Conservation (phyloP, 345 rosid species). For the Hirschfeldia incana region DNA sequence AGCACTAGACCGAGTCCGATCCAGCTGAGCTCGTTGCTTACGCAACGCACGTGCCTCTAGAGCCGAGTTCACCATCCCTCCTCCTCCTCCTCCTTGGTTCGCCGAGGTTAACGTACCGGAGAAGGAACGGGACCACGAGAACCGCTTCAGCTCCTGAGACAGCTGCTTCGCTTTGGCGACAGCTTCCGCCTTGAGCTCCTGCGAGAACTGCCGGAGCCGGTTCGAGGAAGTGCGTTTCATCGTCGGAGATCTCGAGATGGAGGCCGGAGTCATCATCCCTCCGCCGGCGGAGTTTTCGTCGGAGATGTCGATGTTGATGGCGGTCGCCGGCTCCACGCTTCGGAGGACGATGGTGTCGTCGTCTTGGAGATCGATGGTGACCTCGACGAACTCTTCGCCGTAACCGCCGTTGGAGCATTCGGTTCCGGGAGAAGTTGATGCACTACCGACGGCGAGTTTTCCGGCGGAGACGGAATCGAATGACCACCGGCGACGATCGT, state of each 20-base stretch:
- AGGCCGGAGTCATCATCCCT: constrained; percentile 41
- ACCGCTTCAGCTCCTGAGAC: constrained; percentile 73
- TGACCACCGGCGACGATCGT: constrained; percentile 92
- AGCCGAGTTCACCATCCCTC: constrained; percentile 60
- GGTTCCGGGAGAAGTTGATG: constrained; percentile 56
- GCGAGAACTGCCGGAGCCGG: constrained; percentile 71
- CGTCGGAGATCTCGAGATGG: constrained; percentile 68
- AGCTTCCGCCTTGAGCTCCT: constrained; percentile 93
- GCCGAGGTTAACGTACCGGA: constrained; percentile 39
- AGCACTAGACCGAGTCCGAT: constrained; percentile 84
- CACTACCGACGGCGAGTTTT: constrained; percentile 40
- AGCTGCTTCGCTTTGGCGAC: constrained; percentile 87
- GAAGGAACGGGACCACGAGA: constrained; percentile 72
- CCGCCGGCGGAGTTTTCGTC: constrained; percentile 34
- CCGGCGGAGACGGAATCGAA: constrained; percentile 70
- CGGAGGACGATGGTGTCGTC: constrained; percentile 90
- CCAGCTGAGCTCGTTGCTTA: constrained; percentile 85
- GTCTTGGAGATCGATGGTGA: constrained; percentile 86
- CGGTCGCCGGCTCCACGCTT: constrained; percentile 87
- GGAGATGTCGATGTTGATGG: constrained; percentile 42
- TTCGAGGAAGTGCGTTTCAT: constrained; percentile 70
- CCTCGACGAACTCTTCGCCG: constrained; percentile 88
- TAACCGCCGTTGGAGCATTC: constrained; percentile 45
- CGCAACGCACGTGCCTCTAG: constrained; percentile 81
- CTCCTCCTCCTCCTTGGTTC: constrained; percentile 33